Percentiles rank a stretch among this genome's conserved stretches.
These are phyloP conservation scores for Rhytidiadelphus loreus DNA, from an alignment of 225 moss, liverwort and hornwort genomes.

Conservation along the genomic window DNA sequence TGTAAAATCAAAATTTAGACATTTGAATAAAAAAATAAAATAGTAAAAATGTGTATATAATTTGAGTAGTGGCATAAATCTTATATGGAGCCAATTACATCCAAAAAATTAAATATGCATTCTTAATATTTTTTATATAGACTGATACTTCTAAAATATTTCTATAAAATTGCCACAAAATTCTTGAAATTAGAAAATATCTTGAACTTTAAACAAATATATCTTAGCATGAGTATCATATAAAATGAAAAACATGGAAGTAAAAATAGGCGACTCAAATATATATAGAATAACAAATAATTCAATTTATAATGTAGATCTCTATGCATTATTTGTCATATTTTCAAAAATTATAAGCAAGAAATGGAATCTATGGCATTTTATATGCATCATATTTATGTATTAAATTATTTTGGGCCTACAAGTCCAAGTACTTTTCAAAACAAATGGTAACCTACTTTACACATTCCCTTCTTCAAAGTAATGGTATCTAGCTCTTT, in stretches of 20 bases:
- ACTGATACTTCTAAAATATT: not conserved
- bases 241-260: not conserved
- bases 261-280: not conserved
- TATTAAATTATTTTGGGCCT: not conserved
- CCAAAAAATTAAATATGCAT: not conserved
- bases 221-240: not conserved
- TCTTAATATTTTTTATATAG: not conserved
- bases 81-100: not conserved
- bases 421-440: not conserved
- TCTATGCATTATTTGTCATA: not conserved
- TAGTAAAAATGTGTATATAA: not conserved
- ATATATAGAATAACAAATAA: not conserved
- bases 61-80: not conserved
- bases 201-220: not conserved
- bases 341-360: not conserved
- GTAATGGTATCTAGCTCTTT: not conserved
- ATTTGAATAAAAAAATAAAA: not conserved
- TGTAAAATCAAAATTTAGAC: not conserved
- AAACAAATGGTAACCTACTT: not conserved
- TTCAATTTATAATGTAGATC: not conserved
- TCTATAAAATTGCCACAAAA: rapidly evolving
- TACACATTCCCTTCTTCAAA: not conserved
- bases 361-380: not conserved
- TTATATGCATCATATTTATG: not conserved
- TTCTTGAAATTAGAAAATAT: not conserved